A percentile compares a stretch with the other conserved stretches of the same genome.
Conservation (phyloP, 2,329 filamentous ascomycete species). For the Hymenoscyphus salicellus region DNA sequence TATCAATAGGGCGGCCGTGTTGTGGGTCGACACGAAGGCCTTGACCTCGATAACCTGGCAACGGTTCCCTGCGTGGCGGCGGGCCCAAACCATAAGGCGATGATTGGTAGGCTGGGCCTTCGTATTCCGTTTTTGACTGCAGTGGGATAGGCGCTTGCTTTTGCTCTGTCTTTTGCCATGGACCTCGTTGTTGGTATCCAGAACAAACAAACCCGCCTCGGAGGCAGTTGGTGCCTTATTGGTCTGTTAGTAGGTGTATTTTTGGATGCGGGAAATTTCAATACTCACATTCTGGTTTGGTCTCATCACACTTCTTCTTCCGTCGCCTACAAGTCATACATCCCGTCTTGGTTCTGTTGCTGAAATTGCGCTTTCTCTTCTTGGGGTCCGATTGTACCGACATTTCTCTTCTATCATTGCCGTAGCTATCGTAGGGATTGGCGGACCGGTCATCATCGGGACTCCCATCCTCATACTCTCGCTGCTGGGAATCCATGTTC, state of each 20-base stretch:
- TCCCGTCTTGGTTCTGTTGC: conserved; percentile 92
- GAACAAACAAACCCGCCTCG: conserved; percentile 88
- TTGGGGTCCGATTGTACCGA: conserved; percentile 59
- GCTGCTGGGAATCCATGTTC: conserved; percentile 36
- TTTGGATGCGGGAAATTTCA: conserved; percentile 5
- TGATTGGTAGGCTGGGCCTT: conserved; percentile 52
- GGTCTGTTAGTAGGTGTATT: conserved; percentile 10
- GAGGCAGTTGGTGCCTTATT: conserved; percentile 77
- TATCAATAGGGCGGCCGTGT: conserved; percentile 50
- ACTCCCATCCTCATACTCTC: conserved; percentile 38
- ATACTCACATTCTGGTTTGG: conserved; percentile 81
- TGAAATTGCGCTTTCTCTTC: conserved; percentile 78
- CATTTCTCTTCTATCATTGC: conserved; percentile 35
- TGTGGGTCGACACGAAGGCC: conserved; percentile 61
- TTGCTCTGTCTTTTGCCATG: conserved; percentile 74
- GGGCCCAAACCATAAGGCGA: conserved; percentile 49
- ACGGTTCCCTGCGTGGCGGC: conserved; percentile 45
- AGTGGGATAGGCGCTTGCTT: conserved; percentile 69
- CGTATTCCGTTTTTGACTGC: conserved; percentile 73
- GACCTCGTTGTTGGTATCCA: conserved; percentile 78
- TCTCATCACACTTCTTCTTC: conserved; percentile 98
- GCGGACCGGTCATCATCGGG: conserved; percentile 38
- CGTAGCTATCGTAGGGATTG: conserved; percentile 36
- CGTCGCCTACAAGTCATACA: conserved; percentile 87
- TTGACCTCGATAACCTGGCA: conserved; percentile 60